Conservation (phyloP, 169 alveolate species). For the Theileria annulata region DNA sequence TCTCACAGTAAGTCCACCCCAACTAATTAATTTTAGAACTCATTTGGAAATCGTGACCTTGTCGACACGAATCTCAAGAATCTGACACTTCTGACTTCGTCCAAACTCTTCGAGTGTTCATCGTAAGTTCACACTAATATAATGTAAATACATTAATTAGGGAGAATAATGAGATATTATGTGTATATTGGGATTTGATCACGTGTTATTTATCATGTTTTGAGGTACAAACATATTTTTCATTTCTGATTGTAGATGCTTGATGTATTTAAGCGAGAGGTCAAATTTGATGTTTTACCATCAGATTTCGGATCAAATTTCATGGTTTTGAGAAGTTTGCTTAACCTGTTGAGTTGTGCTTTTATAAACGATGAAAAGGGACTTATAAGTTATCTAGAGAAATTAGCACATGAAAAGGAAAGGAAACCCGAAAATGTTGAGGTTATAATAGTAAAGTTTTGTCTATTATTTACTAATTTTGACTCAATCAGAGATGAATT, state of each 20-base stretch:
- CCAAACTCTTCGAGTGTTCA: not conserved
- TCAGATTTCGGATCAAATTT: not conserved
- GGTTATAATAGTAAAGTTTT: not conserved
- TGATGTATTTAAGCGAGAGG: conserved; percentile 9
- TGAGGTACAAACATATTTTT: not conserved
- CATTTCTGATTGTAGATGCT: not conserved
- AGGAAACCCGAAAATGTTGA: conserved; percentile 1
- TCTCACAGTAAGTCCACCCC: not conserved
- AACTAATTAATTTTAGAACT: not conserved
- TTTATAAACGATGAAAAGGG: conserved; percentile 3
- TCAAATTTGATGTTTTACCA: not conserved
- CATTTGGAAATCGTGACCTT: conserved; percentile 17
- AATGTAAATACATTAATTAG: not conserved
- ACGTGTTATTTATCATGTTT: not conserved
- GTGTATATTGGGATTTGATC: not conserved
- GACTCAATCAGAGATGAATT: not conserved
- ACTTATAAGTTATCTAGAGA: not conserved
- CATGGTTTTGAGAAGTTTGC: not conserved
- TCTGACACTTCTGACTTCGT: not conserved
- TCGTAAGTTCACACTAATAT: not conserved
- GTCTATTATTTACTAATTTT: not conserved
- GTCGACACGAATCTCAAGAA: not conserved
- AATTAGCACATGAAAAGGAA: not conserved
- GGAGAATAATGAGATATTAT: not conserved
- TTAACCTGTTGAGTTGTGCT: not conserved